Percentiles rank a stretch among this genome's conserved stretches.
phyloP scores from a whole-genome alignment of 305 asterid genomes.

The Fraxinus sp. region DNA sequence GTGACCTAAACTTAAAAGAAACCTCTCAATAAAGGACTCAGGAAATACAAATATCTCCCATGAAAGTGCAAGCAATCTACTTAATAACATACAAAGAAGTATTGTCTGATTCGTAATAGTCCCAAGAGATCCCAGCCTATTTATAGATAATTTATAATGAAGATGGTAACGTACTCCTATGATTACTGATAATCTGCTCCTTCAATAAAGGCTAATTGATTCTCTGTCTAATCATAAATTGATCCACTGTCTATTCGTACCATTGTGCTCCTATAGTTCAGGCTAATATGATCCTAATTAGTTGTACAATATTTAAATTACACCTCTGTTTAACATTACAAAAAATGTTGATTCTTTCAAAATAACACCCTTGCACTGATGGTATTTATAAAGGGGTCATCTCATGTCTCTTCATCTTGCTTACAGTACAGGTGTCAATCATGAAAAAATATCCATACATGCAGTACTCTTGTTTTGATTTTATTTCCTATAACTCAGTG shows the following conservation, averaged over 20 bases:
- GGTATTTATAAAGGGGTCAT: neutral
- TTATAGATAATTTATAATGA: neutral
- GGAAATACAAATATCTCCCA: neutral
- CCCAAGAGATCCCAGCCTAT: neutral
- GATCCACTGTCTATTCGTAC: neutral
- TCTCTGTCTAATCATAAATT: neutral
- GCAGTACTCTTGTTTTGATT: neutral
- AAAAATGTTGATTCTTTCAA: neutral
- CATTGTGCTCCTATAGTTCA: neutral
- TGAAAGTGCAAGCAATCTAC: neutral
- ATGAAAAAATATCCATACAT: neutral
- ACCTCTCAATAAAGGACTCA: neutral
- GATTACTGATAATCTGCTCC: slow-evolving; percentile 6
- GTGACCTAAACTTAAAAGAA: neutral
- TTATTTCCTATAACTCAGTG: neutral
- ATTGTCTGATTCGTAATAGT: neutral
- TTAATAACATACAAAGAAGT: neutral
- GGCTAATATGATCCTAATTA: neutral
- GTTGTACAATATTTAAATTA: neutral
- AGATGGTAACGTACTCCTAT: neutral
- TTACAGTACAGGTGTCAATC: neutral
- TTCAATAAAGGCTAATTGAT: neutral
- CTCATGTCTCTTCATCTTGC: neutral
- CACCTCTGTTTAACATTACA: neutral
- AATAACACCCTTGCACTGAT: neutral